A percentile compares a stretch with the other conserved stretches of the same genome.
phyloP scores from a whole-genome alignment of 2,329 filamentous ascomycete species.

The Sarocladium oryzae region DNA sequence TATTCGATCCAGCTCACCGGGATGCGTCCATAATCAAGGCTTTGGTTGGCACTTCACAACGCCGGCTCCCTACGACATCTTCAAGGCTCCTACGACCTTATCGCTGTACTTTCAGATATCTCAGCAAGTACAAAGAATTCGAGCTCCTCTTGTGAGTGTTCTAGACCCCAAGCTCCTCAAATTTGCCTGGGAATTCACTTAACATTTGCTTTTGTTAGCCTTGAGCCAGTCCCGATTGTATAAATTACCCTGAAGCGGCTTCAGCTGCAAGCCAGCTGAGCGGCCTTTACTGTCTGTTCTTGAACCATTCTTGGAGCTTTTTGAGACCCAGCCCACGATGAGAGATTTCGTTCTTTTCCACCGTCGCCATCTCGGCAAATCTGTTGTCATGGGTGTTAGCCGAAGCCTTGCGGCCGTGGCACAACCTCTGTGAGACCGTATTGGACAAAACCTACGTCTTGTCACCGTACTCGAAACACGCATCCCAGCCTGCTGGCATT shows the following conservation, averaged over 20 bases:
- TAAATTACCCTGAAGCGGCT: neutral
- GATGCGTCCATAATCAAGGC: conserved; percentile 58
- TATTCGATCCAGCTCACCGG: conserved; percentile 82
- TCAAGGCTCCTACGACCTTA: conserved; percentile 60
- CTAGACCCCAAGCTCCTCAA: neutral
- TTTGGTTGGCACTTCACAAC: conserved; percentile 44
- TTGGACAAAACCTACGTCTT: conserved; percentile 53
- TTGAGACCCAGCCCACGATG: conserved; percentile 82
- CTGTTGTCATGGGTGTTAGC: conserved; percentile 34
- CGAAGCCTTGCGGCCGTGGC: too few relatives aligned
- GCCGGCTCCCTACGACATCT: conserved; percentile 25
- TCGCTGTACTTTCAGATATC: conserved; percentile 60
- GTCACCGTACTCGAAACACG: conserved; percentile 90
- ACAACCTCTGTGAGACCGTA: too few relatives aligned
- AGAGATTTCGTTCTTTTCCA: conserved; percentile 83
- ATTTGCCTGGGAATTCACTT: neutral
- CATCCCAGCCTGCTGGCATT: conserved; percentile 71
- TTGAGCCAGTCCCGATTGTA: neutral
- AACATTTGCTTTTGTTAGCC: neutral
- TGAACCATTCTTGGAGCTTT: conserved; percentile 80
- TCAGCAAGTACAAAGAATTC: conserved; percentile 68
- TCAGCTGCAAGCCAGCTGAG: neutral
- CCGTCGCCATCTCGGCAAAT: conserved; percentile 90
- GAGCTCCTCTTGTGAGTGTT: conserved; percentile 65
- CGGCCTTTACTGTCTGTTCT: conserved; percentile 23